Conservation (phyloP, 306 rosid genomes). For the Lablab purpureus region DNA sequence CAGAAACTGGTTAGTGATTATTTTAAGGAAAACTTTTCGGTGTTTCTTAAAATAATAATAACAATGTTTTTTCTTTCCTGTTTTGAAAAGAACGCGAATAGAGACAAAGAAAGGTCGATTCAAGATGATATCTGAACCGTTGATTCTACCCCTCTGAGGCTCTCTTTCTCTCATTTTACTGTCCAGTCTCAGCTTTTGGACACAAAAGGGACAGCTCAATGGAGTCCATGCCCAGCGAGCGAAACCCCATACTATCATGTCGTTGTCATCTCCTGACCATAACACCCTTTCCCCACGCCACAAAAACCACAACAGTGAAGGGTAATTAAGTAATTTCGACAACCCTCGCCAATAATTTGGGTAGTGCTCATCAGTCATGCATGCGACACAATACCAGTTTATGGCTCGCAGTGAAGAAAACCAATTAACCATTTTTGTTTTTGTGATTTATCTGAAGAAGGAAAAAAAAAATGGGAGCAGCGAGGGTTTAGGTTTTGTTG, state of each 20-base stretch:
- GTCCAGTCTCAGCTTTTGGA: conserved; percentile 52
- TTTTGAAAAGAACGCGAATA: conserved; percentile 7
- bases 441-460: background rate
- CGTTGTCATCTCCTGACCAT: conserved; percentile 45
- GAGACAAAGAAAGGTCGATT: conserved; percentile 45
- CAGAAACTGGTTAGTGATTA: background rate
- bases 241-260: conserved; percentile 56
- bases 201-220: conserved; percentile 55
- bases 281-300: conserved; percentile 38
- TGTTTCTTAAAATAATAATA: conserved; percentile 20
- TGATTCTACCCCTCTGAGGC: background rate
- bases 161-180: background rate
- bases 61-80: background rate
- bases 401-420: background rate
- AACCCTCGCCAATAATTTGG: background rate
- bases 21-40: conserved; percentile 40
- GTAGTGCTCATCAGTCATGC: background rate
- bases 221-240: conserved; percentile 53
- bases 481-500: conserved; percentile 8
- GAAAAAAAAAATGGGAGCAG: background rate
- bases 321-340: conserved; percentile 35
- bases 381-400: background rate
- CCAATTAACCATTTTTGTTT: background rate
- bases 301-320: background rate
- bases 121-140: conserved; percentile 42